phyloP scores from a whole-genome alignment of 768 basidiomycete genomes.

The Butyriboletus loyo region DNA sequence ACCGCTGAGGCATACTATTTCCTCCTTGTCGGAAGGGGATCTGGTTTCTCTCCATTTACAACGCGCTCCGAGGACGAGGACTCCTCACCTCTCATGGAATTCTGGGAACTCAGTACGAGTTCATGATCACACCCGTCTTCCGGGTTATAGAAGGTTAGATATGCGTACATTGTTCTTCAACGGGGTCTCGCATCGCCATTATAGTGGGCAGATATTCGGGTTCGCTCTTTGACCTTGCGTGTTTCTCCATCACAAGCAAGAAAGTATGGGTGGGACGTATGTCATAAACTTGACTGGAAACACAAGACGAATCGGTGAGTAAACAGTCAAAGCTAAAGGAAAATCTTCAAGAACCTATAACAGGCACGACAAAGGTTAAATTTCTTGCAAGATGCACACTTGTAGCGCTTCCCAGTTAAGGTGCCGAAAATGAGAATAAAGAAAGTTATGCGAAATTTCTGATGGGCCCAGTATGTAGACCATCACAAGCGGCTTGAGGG shows the following conservation, averaged over 20 bases:
- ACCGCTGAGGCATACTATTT: constrained; percentile 16
- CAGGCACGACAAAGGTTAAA: constrained; percentile 82
- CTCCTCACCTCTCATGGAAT: constrained; percentile 11
- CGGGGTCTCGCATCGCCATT: constrained; percentile 35
- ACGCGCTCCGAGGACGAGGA: constrained; percentile 10
- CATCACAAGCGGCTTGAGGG: too few relatives aligned
- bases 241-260: constrained; percentile 70
- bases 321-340: background rate
- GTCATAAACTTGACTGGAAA: constrained; percentile 78
- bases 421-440: too few relatives aligned
- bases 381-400: constrained; percentile 77
- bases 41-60: constrained; percentile 2
- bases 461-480: too few relatives aligned
- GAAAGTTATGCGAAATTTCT: too few relatives aligned
- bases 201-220: constrained; percentile 32
- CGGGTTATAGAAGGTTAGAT: background rate
- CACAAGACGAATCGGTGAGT: background rate
- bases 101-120: constrained; percentile 26
- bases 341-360: constrained; percentile 55
- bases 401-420: constrained; percentile 69
- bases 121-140: constrained; percentile 29
- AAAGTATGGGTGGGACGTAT: constrained; percentile 89
- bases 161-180: constrained; percentile 61
- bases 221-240: constrained; percentile 39
- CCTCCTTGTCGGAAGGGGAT: background rate